phyloP scores from a whole-genome alignment of 345 rosid genomes.

The Carallia brachiata region DNA sequence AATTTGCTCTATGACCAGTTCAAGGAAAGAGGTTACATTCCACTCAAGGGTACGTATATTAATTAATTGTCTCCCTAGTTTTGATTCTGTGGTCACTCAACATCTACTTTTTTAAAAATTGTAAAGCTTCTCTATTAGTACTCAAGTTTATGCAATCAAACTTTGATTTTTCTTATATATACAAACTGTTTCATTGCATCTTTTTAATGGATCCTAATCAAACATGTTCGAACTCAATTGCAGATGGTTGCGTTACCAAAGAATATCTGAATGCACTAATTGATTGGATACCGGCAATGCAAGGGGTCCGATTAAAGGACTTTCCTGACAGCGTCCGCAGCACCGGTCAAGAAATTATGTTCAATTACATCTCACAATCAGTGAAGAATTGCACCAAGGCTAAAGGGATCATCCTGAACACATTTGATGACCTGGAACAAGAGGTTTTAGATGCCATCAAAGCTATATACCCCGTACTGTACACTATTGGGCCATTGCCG shows the following conservation, averaged over 20 bases:
- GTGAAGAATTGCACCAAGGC: not conserved
- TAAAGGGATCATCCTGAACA: not conserved
- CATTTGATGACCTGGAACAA: not conserved
- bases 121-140: not conserved
- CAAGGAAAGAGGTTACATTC: not conserved
- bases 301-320: not conserved
- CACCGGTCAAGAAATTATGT: not conserved
- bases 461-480: not conserved
- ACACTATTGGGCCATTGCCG: not conserved
- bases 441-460: not conserved
- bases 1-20: not conserved
- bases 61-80: not conserved
- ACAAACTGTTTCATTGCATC: not conserved
- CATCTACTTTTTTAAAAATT: not conserved
- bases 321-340: not conserved
- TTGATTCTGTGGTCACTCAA: not conserved
- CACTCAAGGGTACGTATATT: not conserved
- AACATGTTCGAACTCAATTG: not conserved
- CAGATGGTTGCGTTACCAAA: not conserved
- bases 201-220: not conserved
- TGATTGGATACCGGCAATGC: not conserved
- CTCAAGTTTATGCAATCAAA: not conserved
- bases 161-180: too few species aligned
- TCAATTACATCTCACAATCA: not conserved
- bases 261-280: not conserved